Evolutionary conservation across 768 basidiomycete genomes (phyloP).

Genomic region (Phaffia australis): DNA sequence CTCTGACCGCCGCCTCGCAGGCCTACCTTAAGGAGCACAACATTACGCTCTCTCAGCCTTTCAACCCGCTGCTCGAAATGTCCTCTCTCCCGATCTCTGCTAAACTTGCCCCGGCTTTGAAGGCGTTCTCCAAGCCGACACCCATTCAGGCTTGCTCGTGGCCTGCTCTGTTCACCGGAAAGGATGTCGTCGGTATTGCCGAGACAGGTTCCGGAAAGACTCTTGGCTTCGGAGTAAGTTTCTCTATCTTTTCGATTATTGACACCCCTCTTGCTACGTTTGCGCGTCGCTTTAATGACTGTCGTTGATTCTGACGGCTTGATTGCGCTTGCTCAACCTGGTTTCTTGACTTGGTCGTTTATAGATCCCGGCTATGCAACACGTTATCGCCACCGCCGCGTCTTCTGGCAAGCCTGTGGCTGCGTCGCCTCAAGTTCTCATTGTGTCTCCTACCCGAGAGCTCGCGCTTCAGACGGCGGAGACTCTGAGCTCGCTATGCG

Average conservation of each 20-base stretch:
- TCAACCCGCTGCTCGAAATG: conserved; percentile 64
- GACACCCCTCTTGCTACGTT: background rate
- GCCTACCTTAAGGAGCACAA: conserved; percentile 61
- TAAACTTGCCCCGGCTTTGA: conserved; percentile 53
- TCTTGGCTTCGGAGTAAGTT: conserved; percentile 70
- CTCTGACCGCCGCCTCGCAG: conserved; percentile 43
- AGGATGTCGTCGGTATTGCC: conserved; percentile 82
- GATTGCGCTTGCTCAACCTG: background rate
- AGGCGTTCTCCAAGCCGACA: conserved; percentile 71
- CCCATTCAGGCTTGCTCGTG: conserved; percentile 93
- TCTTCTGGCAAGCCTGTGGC: conserved; percentile 35
- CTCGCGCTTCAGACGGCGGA: conserved; percentile 91
- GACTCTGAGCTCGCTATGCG: conserved; percentile 61
- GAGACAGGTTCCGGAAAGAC: conserved; percentile 94
- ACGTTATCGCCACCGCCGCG: conserved; percentile 41
- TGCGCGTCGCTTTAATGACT: too few species aligned
- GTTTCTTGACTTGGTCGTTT: background rate
- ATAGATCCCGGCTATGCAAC: conserved; percentile 56
- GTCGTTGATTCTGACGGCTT: background rate
- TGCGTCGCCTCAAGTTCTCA: conserved; percentile 45
- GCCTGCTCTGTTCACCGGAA: conserved; percentile 68
- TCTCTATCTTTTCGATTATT: background rate
- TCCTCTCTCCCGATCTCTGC: conserved; percentile 57
- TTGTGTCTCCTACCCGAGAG: conserved; percentile 91
- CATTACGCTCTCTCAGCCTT: conserved; percentile 54